Evolutionary conservation across 2,329 filamentous ascomycete species (phyloP), one percentile per base, ranked within the genome.

Genomic region (Alternaria novae-zelandiae): DNA sequence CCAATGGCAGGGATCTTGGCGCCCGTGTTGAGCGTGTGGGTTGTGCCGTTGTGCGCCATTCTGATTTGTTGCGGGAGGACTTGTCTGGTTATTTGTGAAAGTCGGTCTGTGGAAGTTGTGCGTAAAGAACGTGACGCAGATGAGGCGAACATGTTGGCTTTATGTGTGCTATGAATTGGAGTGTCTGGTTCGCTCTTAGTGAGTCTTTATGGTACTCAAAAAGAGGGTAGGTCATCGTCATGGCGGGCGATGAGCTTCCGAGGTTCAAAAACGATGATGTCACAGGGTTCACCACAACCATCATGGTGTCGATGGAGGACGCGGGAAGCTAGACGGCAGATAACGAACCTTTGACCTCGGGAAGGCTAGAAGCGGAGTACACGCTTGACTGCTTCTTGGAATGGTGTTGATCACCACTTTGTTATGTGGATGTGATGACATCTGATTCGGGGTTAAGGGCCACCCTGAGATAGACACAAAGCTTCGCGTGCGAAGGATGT

Each of bases 1-100:
- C 91, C 91, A 71, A 94, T 81, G 73, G 89, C 89, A 59, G 91
- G 90, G 64, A 96, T 95, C 80, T 91, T 89, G 78, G 86, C 90
- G 58, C 92, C 92, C 55, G 89, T 90, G 74, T 88, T 87, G 74
- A 88, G 86, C 47, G 83, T 85, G 76, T 83, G 86, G 17, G 77
- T 80, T 53, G 80, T 77, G 28, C 70, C 74, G 73, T 78, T 71
- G 70, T 78, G 65, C 56, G 76, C 70, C 73, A 74, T 76, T 66
- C 55, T 80, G 64, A 57, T 32, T 41, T 69, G 66, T 50, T 63
- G 63, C 7, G 64, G 55, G 44, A 67, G 60, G 13, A 72, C 53
- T 26, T 70, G 65, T 46, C 66, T 61, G 45, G 63, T 60, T 44
- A 70, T 20, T 64, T 71, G 71, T 7, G 68, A 65, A 6, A 69